Base-by-base conservation (phyloP, 345 rosid genomes). In the Citrus trifoliata region DNA sequence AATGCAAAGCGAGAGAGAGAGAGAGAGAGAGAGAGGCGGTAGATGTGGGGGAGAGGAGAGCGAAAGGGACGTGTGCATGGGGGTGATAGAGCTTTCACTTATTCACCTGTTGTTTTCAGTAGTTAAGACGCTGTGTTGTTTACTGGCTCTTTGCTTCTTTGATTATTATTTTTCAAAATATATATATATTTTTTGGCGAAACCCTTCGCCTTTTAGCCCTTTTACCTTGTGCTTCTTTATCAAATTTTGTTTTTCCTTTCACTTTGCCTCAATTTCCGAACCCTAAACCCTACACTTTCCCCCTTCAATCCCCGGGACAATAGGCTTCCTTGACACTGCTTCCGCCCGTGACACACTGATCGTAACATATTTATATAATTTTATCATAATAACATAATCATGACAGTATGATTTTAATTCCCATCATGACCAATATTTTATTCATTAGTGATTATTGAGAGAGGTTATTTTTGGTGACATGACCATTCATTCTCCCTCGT, bases 21-120 rank as follows among this genome's bases (percentile, higher is more conserved):
- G 63, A 40, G 56, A 62, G 80, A 80, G 80, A 68, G 85, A 71
- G 83, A 72, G 82, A 77, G 76, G 88, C 88, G 88, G 86, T 79
- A 85, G 86, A 81, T 75, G 82, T 87, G 87, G 90, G 86, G 78
- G 90, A 85, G 88, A 85, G 86, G 82, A 80, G 81, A 71, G 28
- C 37, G 88, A 87, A 85, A 87, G 73, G 77, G 90, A 87, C 90
- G 88, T 82, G 84, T 85, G 90, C 88, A 85, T 85, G 88, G 84
- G 82, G 68, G 85, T 83, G 84, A 78, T 70, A 74, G 73, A 80
- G 85, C 86, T 85, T 87, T 87, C 89, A 79, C 86, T 83, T 76
- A 32, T 69, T 85, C 85, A 83, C 81, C 84, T 79, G 84, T 85
- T 83, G 59, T 80, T 87, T 85, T 83, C 90, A 83, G 79, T 65